phyloP scores from a whole-genome alignment of 148 eudicot genomes.

The Heliosperma pusillum region DNA sequence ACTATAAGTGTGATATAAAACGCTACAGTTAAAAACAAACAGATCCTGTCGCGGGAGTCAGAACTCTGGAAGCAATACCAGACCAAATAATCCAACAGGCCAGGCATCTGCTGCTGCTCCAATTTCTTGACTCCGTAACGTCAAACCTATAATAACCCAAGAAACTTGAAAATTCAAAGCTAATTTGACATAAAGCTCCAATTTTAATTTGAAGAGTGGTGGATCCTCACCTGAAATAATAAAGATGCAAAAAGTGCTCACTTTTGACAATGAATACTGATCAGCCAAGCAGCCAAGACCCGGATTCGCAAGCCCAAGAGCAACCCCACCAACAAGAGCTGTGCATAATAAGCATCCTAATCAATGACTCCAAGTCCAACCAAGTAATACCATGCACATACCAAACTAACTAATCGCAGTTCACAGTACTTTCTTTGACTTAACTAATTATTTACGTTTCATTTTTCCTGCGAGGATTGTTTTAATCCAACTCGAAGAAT shows the following conservation, averaged over 20 bases:
- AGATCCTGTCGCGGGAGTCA: neutral
- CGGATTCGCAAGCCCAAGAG: conserved; percentile 75
- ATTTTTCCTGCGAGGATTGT: too few relatives aligned
- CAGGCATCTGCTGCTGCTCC: conserved; percentile 87
- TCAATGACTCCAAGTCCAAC: neutral
- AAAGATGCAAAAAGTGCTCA: conserved; percentile 86
- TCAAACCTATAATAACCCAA: conserved; percentile 55
- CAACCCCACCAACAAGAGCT: conserved; percentile 82
- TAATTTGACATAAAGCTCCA: conserved; percentile 5
- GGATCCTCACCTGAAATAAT: conserved; percentile 65
- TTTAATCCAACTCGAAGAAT: too few relatives aligned
- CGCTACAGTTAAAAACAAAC: neutral
- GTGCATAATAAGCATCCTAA: conserved; percentile 24
- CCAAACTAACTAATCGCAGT: neutral
- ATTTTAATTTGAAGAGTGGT: neutral
- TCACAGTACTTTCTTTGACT: neutral
- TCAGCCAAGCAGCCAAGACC: conserved; percentile 77
- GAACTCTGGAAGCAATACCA: conserved; percentile 43
- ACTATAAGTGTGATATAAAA: neutral
- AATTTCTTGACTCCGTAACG: conserved; percentile 80
- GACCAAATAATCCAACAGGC: conserved; percentile 86
- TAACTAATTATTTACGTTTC: neutral
- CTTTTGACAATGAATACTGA: conserved; percentile 54
- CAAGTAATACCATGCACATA: neutral
- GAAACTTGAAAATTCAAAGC: conserved; percentile 15